These are phyloP conservation scores for Fusarium fujikuroi DNA, from an alignment of 2,329 filamentous ascomycete genomes.

Conservation along the genomic window DNA sequence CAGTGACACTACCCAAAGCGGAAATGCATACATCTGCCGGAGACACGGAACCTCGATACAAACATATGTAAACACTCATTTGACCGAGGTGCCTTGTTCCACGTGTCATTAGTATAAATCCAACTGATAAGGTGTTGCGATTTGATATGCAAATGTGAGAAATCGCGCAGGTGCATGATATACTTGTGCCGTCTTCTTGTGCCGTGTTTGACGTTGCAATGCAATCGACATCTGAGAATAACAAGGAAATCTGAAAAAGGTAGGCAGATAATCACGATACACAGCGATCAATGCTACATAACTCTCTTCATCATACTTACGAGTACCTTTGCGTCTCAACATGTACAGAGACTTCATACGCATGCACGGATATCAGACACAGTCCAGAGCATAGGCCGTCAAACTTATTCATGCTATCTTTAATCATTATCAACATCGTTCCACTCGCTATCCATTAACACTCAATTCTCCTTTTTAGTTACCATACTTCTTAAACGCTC, in stretches of 20 bases:
- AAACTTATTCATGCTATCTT: constrained; percentile 34
- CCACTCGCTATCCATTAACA: constrained; percentile 20
- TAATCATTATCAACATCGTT: constrained; percentile 33
- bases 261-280: neutral
- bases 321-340: neutral
- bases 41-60: neutral
- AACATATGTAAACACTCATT: neutral
- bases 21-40: constrained; percentile 9
- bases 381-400: neutral
- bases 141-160: constrained; percentile 4
- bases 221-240: neutral
- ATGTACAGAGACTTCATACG: neutral
- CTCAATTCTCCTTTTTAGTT: constrained; percentile 55
- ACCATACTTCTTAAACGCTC: constrained; percentile 85
- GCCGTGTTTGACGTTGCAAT: neutral
- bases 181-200: neutral
- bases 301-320: neutral
- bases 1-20: neutral
- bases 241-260: neutral
- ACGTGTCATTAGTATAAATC: constrained; percentile 1
- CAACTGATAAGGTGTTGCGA: constrained; percentile 5
- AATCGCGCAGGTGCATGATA: constrained; percentile 21
- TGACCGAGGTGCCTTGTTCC: constrained; percentile 12
- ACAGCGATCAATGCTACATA: neutral
- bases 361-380: too few relatives aligned